Evolutionary conservation across 352 stramenopile species (phyloP), one percentile per base, ranked within the genome.

Genomic region (Phytopythium aichiense): DNA sequence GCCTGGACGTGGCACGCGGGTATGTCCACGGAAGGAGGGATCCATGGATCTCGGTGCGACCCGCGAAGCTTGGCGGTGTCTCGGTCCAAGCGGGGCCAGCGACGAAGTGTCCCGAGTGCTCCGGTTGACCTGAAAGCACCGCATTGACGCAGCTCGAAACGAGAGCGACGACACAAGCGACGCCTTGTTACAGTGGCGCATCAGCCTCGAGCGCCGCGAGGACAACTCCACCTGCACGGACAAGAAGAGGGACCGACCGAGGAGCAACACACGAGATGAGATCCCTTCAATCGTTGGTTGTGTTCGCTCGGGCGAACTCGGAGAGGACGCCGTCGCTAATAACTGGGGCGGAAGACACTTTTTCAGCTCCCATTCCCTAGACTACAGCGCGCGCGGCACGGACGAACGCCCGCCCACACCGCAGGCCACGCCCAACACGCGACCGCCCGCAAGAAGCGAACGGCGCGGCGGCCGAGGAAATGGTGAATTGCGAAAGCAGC

Each of bases 291-390:
- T 45, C 42, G 31, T 42, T 46, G 12, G 52, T 57, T 57, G 30
- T 31, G 52, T 56, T 57, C 20, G 20, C 18, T 45, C 33, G 52
- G 31, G 20, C 52, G 31, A 28, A 7, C 25, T 7, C 3, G 33
- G n/a, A 20, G 13, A 18, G 20, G 25, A 7, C 52, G 52, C 30
- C 52, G 20, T 57, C 15, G 13, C 52, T 40, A 45, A 12, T 45
- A 37, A 57, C 51, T 49, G 30, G 28, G 51, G 52, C 11, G 31
- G 31, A 57, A 57, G 43, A 46, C 52, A 57, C 52, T 45, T 45
- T 57, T n/a, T 57, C 31, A 57, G 52, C 52, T 57, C 52, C 52
- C 52, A 57, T 57, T 46, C 28, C 52, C 52, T 45, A 57, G 52
- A 16, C 51, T 20, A 42, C 51, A 31, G 16, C 18, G 42, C n/a